A percentile compares a stretch with the other conserved stretches of the same genome.
Evolutionary conservation across 331 rosid genomes (phyloP).

Genomic region (Quercus phellos): DNA sequence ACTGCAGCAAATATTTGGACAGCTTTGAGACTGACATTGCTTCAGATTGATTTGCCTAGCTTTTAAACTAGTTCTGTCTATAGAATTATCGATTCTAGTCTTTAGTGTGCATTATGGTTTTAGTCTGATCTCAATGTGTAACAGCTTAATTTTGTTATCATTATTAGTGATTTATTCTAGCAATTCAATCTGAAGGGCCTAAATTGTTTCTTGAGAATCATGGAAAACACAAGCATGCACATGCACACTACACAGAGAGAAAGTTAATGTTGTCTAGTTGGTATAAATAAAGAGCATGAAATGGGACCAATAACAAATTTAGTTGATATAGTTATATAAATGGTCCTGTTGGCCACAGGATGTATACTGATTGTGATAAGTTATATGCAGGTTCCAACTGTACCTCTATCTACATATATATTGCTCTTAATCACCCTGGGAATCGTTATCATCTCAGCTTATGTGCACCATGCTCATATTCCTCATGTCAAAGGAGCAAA

Average conservation of each 20-base stretch:
- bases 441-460: slow-evolving; percentile 32
- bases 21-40: not conserved
- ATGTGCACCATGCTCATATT: slow-evolving; percentile 1
- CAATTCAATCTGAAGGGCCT: not conserved
- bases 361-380: slow-evolving; percentile 17
- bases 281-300: not conserved
- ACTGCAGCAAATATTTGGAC: not conserved
- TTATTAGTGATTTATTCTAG: not conserved
- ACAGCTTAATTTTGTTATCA: not conserved
- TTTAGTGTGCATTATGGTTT: not conserved
- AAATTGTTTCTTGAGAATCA: not conserved
- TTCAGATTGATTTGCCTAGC: not conserved
- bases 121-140: not conserved
- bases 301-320: not conserved
- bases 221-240: not conserved
- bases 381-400: slow-evolving; percentile 42
- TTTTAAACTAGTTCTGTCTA: not conserved
- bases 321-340: not conserved
- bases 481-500: not conserved
- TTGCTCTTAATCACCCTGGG: slow-evolving; percentile 38
- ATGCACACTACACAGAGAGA: not conserved
- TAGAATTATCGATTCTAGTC: not conserved
- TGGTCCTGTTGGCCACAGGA: not conserved
- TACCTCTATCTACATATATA: slow-evolving; percentile 21
- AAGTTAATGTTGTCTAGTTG: not conserved